phyloP scores from a whole-genome alignment of 2,329 filamentous ascomycete species.

The Aspergillus nomiae region DNA sequence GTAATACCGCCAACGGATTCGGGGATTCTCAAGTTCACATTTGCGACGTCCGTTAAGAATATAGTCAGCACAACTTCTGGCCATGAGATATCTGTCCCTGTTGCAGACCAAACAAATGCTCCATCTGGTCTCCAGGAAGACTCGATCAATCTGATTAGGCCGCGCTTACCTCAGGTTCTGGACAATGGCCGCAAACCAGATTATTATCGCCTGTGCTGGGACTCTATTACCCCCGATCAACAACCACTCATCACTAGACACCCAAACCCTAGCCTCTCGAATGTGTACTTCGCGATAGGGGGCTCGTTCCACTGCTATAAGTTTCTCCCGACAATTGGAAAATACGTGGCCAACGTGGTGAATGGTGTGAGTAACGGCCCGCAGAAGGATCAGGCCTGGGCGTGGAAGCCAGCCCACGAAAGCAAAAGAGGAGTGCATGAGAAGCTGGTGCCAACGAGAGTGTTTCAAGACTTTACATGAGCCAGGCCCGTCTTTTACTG shows the following conservation, averaged over 20 bases:
- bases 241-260: slow-evolving; percentile 61
- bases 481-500: not conserved
- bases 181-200: slow-evolving; percentile 35
- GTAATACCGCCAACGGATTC: slow-evolving; percentile 52
- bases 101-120: slow-evolving; percentile 47
- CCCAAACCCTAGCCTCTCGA: slow-evolving; percentile 51
- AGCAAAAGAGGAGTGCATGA: slow-evolving; percentile 31
- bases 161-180: slow-evolving; percentile 32
- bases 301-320: slow-evolving; percentile 69
- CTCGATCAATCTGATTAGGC: slow-evolving; percentile 28
- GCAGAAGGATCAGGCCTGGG: slow-evolving; percentile 35
- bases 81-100: slow-evolving; percentile 56
- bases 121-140: slow-evolving; percentile 47
- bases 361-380: slow-evolving; percentile 46
- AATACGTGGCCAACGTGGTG: slow-evolving; percentile 50
- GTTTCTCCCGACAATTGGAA: slow-evolving; percentile 64
- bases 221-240: slow-evolving; percentile 63
- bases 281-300: slow-evolving; percentile 62
- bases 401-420: slow-evolving; percentile 20
- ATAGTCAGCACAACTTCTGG: slow-evolving; percentile 51
- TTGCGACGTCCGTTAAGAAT: slow-evolving; percentile 61
- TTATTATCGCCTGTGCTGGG: slow-evolving; percentile 58
- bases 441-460: slow-evolving; percentile 27
- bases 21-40: slow-evolving; percentile 63
- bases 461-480: slow-evolving; percentile 24